Conservation (phyloP, 352 stramenopile species). For the Peronosclerospora sorghi region DNA sequence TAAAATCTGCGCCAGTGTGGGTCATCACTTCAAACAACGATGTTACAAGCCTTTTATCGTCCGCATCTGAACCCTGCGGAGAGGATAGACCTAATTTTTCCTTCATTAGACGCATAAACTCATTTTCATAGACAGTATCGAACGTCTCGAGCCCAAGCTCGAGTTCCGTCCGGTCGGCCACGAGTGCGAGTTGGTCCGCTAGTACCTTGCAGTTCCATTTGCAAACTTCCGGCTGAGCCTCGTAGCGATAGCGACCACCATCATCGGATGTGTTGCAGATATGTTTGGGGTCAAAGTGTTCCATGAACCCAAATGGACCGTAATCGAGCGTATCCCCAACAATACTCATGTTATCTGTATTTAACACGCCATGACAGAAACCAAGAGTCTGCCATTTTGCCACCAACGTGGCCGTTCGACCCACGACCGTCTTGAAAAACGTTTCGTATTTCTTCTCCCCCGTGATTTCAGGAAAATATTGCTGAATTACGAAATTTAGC, state of each 20-base stretch:
- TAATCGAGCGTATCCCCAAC: constrained; percentile 88
- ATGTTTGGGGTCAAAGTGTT: constrained; percentile 79
- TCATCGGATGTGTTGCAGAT: constrained; percentile 80
- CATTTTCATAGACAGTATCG: constrained; percentile 33
- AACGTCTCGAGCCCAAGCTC: constrained; percentile 27
- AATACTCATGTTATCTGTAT: constrained; percentile 90
- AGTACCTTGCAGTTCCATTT: constrained; percentile 78
- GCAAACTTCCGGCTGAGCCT: constrained; percentile 74
- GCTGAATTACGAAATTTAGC: constrained; percentile 66
- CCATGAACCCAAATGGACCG: constrained; percentile 89
- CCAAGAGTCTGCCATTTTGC: constrained; percentile 78
- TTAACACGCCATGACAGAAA: constrained; percentile 88
- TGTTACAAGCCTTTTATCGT: constrained; percentile 41
- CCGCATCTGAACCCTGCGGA: constrained; percentile 9
- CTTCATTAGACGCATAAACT: constrained; percentile 51
- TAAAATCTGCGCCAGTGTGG: constrained; percentile 68
- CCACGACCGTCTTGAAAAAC: constrained; percentile 60
- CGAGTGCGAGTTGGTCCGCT: constrained; percentile 48
- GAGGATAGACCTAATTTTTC: constrained; percentile 55
- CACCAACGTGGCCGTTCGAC: constrained; percentile 68
- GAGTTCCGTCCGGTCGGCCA: constrained; percentile 18
- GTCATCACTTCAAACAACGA: constrained; percentile 44
- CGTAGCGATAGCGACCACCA: constrained; percentile 69
- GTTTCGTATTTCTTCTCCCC: constrained; percentile 19
- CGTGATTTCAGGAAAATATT: constrained; percentile 49